A percentile compares a stretch with the other conserved stretches of the same genome.
Evolutionary conservation across 495 filamentous ascomycete genomes (phyloP).

Genomic region (Recurvomyces mirabilis): DNA sequence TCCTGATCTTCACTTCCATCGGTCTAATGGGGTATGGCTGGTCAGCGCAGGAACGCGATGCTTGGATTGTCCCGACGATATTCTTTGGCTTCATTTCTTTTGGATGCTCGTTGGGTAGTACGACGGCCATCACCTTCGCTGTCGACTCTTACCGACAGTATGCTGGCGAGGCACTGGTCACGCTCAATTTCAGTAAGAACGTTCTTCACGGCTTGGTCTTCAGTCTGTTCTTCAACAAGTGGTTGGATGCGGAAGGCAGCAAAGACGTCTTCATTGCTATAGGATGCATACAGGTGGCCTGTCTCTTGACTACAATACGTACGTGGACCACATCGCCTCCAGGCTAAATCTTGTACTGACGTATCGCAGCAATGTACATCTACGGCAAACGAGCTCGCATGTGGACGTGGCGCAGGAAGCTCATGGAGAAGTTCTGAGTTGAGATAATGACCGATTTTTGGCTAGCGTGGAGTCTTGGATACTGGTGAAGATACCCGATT

Average conservation of each 20-base stretch:
- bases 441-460: no score
- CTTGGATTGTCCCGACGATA: conserved; percentile 83
- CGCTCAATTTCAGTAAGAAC: conserved; percentile 81
- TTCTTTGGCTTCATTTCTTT: conserved; percentile 93
- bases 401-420: conserved; percentile 83
- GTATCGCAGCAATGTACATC: conserved; percentile 62
- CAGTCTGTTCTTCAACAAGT: conserved; percentile 63
- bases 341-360: background rate
- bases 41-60: conserved; percentile 61
- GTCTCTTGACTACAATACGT: conserved; percentile 61
- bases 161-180: conserved; percentile 88
- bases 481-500: no score
- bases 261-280: conserved; percentile 71
- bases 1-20: conserved; percentile 66
- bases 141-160: conserved; percentile 92
- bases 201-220: conserved; percentile 18
- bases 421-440: conserved; percentile 77
- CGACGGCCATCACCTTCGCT: conserved; percentile 89
- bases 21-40: conserved; percentile 92
- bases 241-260: conserved; percentile 64
- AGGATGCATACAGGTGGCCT: conserved; percentile 75
- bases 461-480: no score
- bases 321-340: background rate
- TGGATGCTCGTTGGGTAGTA: conserved; percentile 81
- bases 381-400: conserved; percentile 89